Conservation (phyloP, 1,139 yeast genomes). For the Pichia sp. region DNA sequence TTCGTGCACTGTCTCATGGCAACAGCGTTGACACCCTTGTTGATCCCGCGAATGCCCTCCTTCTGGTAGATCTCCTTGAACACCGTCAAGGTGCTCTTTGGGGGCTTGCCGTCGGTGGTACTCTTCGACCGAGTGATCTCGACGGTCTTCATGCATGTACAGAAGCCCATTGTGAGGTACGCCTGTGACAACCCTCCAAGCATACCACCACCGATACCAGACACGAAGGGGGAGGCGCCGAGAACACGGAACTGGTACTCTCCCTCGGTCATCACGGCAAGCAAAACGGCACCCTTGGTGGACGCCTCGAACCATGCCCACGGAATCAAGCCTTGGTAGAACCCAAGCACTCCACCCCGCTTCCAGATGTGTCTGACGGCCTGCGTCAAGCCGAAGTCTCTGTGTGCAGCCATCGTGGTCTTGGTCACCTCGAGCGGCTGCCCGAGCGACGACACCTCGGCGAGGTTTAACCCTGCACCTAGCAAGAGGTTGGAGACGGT, state of each 20-base stretch:
- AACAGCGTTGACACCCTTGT: constrained; percentile 98
- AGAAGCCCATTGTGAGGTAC: constrained; percentile 93
- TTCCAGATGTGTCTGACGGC: constrained; percentile 80
- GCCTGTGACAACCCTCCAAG: constrained; percentile 96
- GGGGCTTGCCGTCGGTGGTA: constrained; percentile 62
- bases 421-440: constrained; percentile 94
- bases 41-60: constrained; percentile 92
- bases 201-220: constrained; percentile 95
- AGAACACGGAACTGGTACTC: constrained; percentile 68
- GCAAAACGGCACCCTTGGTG: constrained; percentile 94
- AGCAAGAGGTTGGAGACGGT: constrained; percentile 83
- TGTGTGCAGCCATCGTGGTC: constrained; percentile 98
- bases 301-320: constrained; percentile 99
- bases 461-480: constrained; percentile 90
- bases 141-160: constrained; percentile 97
- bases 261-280: constrained; percentile 89
- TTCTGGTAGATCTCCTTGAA: constrained; percentile 75
- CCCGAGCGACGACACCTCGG: constrained; percentile 91
- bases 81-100: constrained; percentile 78
- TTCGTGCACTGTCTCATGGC: constrained; percentile 98
- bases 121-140: constrained; percentile 90
- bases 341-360: constrained; percentile 87
- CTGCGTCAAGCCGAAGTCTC: constrained; percentile 61
- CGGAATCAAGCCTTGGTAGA: constrained; percentile 95
- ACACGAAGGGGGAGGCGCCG: constrained; percentile 67